Conservation (phyloP, 2,329 filamentous ascomycete species). For the Coniella lustricola region DNA sequence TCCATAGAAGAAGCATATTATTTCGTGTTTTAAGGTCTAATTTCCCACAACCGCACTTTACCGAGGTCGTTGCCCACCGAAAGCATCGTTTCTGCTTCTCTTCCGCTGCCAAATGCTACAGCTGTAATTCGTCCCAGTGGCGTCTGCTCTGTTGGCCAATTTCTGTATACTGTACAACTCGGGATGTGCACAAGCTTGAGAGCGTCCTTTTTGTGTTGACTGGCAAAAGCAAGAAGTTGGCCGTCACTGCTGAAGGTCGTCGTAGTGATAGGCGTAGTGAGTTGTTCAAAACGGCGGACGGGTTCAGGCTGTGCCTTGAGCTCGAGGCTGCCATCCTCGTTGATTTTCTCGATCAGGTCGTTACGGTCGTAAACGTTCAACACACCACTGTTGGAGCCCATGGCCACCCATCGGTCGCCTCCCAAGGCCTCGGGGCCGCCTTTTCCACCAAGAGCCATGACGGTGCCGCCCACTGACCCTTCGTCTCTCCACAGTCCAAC, state of each 20-base stretch:
- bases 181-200: slow-evolving; percentile 83
- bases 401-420: slow-evolving; percentile 79
- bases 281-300: slow-evolving; percentile 68
- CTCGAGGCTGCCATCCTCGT: slow-evolving; percentile 29
- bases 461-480: slow-evolving; percentile 78
- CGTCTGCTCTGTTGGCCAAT: slow-evolving; percentile 91
- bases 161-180: slow-evolving; percentile 87
- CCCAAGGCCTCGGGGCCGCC: slow-evolving; percentile 57
- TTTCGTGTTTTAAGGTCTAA: slow-evolving; percentile 49
- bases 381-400: slow-evolving; percentile 81
- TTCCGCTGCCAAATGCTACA: slow-evolving; percentile 60
- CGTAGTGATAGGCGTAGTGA: slow-evolving; percentile 77
- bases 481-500: slow-evolving; percentile 84
- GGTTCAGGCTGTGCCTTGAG: slow-evolving; percentile 67
- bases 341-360: slow-evolving; percentile 43
- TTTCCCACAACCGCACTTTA: slow-evolving; percentile 87
- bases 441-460: slow-evolving; percentile 68
- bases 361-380: slow-evolving; percentile 88
- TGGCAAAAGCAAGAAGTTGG: slow-evolving; percentile 81
- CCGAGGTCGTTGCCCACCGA: slow-evolving; percentile 86
- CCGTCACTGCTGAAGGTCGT: slow-evolving; percentile 81
- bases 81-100: slow-evolving; percentile 49
- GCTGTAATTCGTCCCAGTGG: slow-evolving; percentile 77
- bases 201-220: slow-evolving; percentile 81
- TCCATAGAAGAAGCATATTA: not conserved